Base-by-base conservation (phyloP, 495 filamentous ascomycete species). In the Tirmania nivea region DNA sequence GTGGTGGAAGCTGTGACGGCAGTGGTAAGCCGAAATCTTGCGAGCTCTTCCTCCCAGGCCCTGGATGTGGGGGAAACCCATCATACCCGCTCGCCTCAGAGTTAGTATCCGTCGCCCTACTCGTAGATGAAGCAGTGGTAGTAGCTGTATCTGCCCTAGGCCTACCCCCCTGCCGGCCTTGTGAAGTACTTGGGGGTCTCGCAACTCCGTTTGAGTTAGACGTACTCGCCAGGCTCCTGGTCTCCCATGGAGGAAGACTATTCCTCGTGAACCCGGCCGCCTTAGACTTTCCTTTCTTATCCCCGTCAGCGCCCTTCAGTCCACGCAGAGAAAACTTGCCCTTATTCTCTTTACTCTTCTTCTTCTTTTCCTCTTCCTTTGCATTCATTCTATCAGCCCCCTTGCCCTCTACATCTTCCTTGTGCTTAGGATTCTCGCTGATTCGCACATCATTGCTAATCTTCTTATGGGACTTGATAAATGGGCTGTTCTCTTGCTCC, bases 381-480 rank as follows among this genome's bases (percentile, higher is more conserved):
- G 56, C 54, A n/a, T 57, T 53, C 62, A 65, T 65, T 48, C 78
- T 74, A 62, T 94, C 88, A 10, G 67, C 50, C 5, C 87, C 85
- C 50, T 80, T 74, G 1, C 88, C 89, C 51, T 76, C 76, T 11
- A 93, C 80, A 58, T 94, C 87, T 52, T 75, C 75, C 53, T 73
- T 70, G 66, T 93, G 83, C 21, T 73, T 72, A 4, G 69, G 60
- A 55, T 83, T 85, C 12, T 73, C 69, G 3, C 72, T 78, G 25
- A 85, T 72, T 54, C 79, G 75, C 9, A 73, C 67, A 63, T 87
- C 84, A 48, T 71, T 69, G 1, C 80, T 78, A 31, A 71, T 64
- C 56, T 76, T 75, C 58, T 78, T 77, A 55, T 69, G 75, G 14
- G 70, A 69, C 61, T 77, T 75, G 20, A 53, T 54, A 57, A 79